phyloP scores from a whole-genome alignment of 768 basidiomycete species.

The Myochromella boudieri region DNA sequence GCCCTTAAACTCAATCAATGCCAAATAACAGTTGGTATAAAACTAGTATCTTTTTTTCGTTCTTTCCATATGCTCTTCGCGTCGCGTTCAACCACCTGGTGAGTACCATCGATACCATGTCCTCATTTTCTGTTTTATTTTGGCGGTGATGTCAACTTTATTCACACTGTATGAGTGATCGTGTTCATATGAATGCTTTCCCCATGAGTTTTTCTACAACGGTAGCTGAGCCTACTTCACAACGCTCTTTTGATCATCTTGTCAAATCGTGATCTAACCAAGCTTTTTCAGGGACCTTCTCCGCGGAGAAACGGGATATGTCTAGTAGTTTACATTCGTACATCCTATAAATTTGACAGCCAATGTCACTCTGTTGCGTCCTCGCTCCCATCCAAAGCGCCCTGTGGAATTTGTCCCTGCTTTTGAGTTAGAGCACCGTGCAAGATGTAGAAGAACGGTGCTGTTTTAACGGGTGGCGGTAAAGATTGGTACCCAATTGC shows the following conservation, averaged over 20 bases:
- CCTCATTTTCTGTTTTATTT: constrained; percentile 10
- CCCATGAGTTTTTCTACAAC: constrained; percentile 75
- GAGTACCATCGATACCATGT: constrained; percentile 22
- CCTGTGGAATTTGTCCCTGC: constrained; percentile 83
- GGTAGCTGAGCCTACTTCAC: constrained; percentile 66
- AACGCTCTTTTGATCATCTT: constrained; percentile 1
- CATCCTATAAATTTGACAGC: too few species aligned
- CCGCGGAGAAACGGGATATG: too few species aligned
- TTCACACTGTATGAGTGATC: constrained; percentile 77
- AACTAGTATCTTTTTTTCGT: constrained; percentile 1
- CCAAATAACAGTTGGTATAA: constrained; percentile 19
- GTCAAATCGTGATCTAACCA: too few species aligned
- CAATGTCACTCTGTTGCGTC: constrained; percentile 23
- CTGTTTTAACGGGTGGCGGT: constrained; percentile 75
- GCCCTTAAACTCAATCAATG: constrained; percentile 11
- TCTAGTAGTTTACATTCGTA: too few species aligned
- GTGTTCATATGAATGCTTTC: constrained; percentile 34
- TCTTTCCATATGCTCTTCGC: not conserved
- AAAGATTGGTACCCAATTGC: constrained; percentile 76
- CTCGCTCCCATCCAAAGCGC: constrained; percentile 68
- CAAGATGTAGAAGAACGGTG: constrained; percentile 77
- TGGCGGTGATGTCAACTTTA: constrained; percentile 55
- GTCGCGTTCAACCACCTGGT: not conserved
- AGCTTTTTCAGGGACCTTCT: too few species aligned
- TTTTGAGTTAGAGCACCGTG: constrained; percentile 83